phyloP scores from a whole-genome alignment of 1,284 basidiomycete species.

The Baeospora myosura region DNA sequence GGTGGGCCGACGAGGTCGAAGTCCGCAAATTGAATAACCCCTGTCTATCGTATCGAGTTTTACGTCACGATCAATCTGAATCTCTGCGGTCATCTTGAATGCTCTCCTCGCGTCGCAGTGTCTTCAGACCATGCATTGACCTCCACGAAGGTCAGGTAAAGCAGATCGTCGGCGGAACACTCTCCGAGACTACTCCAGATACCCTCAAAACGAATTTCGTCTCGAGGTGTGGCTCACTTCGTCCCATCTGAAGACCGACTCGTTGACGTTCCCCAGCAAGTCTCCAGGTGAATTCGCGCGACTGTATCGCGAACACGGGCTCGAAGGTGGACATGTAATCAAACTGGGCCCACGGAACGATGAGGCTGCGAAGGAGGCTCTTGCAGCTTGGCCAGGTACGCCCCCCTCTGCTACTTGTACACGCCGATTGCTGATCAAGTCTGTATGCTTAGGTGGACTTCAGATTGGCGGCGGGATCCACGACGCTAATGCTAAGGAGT shows the following conservation, averaged over 20 bases:
- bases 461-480: constrained; percentile 95
- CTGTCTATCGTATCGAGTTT: too few species aligned
- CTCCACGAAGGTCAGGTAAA: constrained; percentile 93
- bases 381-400: constrained; percentile 77
- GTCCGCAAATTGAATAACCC: too few species aligned
- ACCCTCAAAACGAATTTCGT: constrained; percentile 88
- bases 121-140: constrained; percentile 95
- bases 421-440: not conserved
- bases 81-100: too few species aligned
- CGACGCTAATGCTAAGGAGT: constrained; percentile 71
- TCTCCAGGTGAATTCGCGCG: constrained; percentile 76
- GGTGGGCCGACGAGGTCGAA: too few species aligned
- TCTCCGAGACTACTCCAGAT: constrained; percentile 60
- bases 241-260: not conserved
- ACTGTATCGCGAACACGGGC: constrained; percentile 64
- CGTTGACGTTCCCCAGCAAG: constrained; percentile 43
- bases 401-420: not conserved
- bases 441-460: constrained; percentile 45
- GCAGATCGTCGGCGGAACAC: constrained; percentile 95
- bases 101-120: constrained; percentile 20
- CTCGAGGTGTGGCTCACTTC: constrained; percentile 57
- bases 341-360: constrained; percentile 93
- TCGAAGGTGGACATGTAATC: constrained; percentile 92
- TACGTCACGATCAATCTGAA: too few species aligned
- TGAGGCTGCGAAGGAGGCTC: constrained; percentile 75